Conservation (phyloP, 129 eudicot species). For the Artemisia annua region DNA sequence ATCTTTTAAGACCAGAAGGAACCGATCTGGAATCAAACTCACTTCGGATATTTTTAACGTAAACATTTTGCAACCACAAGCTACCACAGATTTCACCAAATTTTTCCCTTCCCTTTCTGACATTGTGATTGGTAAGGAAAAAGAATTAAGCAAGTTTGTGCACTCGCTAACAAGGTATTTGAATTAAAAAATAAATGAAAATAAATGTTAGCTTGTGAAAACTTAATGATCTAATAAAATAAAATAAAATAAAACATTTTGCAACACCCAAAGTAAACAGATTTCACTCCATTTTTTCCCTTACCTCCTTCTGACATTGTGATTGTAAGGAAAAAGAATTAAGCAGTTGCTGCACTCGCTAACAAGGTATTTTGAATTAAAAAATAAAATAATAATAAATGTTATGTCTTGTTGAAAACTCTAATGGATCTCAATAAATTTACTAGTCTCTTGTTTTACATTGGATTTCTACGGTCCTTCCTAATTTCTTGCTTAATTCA, state of each 20-base stretch:
- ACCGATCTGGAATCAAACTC: background rate
- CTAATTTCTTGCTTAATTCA: slow-evolving; percentile 5
- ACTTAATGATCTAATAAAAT: slow-evolving; percentile 6
- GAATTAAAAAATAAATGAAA: background rate
- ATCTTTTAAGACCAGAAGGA: background rate
- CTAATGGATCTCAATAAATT: background rate
- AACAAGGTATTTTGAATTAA: background rate
- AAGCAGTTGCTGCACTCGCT: background rate
- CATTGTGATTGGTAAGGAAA: slow-evolving; percentile 3
- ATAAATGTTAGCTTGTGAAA: slow-evolving; percentile 3
- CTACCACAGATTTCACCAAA: background rate
- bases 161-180: background rate
- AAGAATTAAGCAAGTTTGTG: background rate
- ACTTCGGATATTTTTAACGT: background rate
- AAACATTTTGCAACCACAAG: background rate
- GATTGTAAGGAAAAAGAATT: slow-evolving; percentile 7
- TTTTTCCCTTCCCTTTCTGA: background rate
- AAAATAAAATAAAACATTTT: too few species aligned
- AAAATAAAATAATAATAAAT: slow-evolving; percentile 5
- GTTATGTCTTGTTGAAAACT: slow-evolving; percentile 8
- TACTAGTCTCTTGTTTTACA: slow-evolving; percentile 1
- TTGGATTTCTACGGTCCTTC: background rate
- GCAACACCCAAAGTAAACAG: background rate
- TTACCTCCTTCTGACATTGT: background rate
- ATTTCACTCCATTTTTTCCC: background rate